Conservation (phyloP, 192 early-diverging fungal genomes). For the Phycomyces nitens region DNA sequence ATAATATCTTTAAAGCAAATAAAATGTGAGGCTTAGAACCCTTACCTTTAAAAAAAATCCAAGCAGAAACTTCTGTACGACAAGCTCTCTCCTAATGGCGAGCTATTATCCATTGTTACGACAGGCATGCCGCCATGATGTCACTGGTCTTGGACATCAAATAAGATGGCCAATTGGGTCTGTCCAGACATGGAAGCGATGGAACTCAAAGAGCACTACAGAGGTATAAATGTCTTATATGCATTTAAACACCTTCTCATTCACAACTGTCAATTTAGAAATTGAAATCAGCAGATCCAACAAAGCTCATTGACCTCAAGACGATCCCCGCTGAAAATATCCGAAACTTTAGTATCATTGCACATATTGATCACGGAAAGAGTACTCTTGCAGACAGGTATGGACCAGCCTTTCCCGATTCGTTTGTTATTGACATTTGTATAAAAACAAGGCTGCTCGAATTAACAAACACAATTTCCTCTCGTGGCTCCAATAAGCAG, state of each 20-base stretch:
- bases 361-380: conserved; percentile 88
- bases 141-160: too few relatives aligned
- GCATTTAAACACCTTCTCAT: background rate
- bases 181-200: conserved; percentile 5
- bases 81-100: too few relatives aligned
- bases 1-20: too few relatives aligned
- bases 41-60: too few relatives aligned
- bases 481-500: conserved; percentile 72
- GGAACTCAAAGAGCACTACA: conserved; percentile 24
- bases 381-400: conserved; percentile 86
- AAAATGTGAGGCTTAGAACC: too few relatives aligned
- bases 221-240: conserved; percentile 8
- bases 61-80: too few relatives aligned
- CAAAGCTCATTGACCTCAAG: conserved; percentile 50
- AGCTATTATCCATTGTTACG: too few relatives aligned
- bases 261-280: conserved; percentile 21
- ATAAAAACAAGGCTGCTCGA: conserved; percentile 69
- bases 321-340: conserved; percentile 75
- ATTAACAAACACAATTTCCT: conserved; percentile 79
- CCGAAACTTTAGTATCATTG: conserved; percentile 91
- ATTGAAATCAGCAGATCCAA: conserved; percentile 34
- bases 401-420: background rate
- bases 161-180: too few relatives aligned
- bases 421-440: background rate
- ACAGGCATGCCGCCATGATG: too few relatives aligned